These are phyloP conservation scores for Mycena chlorophos DNA, from an alignment of 768 basidiomycete species.

Conservation along the genomic window DNA sequence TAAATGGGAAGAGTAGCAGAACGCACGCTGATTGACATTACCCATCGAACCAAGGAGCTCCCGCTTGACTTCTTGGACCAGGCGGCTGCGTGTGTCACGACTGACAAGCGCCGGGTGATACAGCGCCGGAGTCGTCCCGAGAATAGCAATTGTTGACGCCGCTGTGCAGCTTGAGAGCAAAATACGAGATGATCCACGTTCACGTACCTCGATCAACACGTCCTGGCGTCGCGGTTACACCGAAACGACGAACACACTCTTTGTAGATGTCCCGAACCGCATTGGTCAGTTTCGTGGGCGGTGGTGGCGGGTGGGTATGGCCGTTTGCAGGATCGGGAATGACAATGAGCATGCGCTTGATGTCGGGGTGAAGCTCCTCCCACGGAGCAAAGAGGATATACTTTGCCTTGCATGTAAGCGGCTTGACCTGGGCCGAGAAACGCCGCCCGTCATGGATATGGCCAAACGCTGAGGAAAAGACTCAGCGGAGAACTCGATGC, in stretches of 20 bases:
- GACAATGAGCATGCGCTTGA: neutral
- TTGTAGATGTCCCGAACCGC: neutral
- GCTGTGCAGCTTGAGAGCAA: slow-evolving; percentile 6
- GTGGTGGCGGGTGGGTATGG: slow-evolving; percentile 9
- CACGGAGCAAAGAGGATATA: neutral
- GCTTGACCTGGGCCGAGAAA: neutral
- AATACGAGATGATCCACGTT: neutral
- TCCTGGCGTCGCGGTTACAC: neutral
- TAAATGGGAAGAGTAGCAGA: too few relatives aligned
- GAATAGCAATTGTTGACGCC: slow-evolving; percentile 9
- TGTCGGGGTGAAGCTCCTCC: neutral
- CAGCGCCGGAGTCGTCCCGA: slow-evolving; percentile 12
- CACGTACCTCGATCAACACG: slow-evolving; percentile 2
- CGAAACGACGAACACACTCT: slow-evolving; percentile 1
- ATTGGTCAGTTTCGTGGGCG: neutral
- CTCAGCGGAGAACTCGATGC: neutral
- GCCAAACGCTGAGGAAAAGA: neutral
- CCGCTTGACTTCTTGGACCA: slow-evolving; percentile 9
- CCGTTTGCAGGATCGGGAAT: neutral
- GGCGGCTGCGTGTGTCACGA: slow-evolving; percentile 4
- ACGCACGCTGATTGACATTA: slow-evolving; percentile 9
- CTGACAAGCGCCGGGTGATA: slow-evolving; percentile 10
- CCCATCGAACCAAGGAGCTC: slow-evolving; percentile 1
- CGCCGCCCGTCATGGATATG: slow-evolving; percentile 2
- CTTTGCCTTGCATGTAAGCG: neutral